phyloP scores from a whole-genome alignment of 441 rosid species.

The Breynia disticha region DNA sequence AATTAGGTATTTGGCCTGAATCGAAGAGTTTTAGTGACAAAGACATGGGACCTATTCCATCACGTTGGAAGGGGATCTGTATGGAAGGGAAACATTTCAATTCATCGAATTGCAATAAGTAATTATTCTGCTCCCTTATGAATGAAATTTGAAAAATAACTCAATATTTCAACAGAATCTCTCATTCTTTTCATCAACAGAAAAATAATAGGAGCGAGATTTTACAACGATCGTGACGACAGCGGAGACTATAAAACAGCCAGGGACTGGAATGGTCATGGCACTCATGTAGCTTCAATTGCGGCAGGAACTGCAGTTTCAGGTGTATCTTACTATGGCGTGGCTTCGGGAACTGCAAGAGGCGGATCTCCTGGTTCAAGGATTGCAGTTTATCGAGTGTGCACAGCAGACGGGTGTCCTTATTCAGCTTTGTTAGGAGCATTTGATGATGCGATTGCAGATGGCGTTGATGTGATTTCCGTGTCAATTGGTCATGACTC shows the following conservation, averaged over 20 bases:
- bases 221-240: conserved; percentile 17
- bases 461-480: conserved; percentile 71
- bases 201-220: conserved; percentile 81
- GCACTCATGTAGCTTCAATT: conserved; percentile 71
- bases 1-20: conserved; percentile 72
- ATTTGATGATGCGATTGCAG: conserved; percentile 64
- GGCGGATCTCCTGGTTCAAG: conserved; percentile 62
- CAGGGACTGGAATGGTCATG: conserved; percentile 64
- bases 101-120: conserved; percentile 60
- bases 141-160: no score
- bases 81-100: conserved; percentile 60
- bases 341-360: conserved; percentile 54
- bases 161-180: neutral
- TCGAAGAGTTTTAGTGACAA: conserved; percentile 61
- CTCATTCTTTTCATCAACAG: conserved; percentile 18
- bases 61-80: conserved; percentile 76
- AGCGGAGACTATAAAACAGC: conserved; percentile 20
- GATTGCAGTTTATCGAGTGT: conserved; percentile 62
- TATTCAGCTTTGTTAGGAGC: conserved; percentile 55
- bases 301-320: conserved; percentile 49
- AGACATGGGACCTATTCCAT: conserved; percentile 53
- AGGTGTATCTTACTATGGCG: conserved; percentile 46
- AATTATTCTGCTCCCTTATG: neutral
- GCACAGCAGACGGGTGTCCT: conserved; percentile 54
- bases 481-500: conserved; percentile 61